These are phyloP conservation scores for Candida dajiaensis DNA, from an alignment of 805 yeast species.

Conservation along the genomic window DNA sequence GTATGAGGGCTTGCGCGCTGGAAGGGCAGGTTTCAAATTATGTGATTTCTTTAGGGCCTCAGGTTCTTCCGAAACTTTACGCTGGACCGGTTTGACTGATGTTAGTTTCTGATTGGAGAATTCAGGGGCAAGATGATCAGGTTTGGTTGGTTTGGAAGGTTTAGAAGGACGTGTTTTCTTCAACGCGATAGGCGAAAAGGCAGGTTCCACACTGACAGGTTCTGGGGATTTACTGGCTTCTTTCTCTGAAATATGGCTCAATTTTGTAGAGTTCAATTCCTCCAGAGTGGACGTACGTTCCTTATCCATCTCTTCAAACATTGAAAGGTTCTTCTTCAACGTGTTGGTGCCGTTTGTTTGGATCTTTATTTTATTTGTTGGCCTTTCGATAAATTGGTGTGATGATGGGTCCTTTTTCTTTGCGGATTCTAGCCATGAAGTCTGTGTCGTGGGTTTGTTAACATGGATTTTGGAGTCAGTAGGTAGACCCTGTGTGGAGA, in stretches of 20 bases:
- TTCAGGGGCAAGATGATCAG: conserved; percentile 1
- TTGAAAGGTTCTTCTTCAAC: conserved; percentile 23
- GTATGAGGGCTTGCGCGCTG: conserved; percentile 13
- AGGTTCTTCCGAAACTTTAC: conserved; percentile 6
- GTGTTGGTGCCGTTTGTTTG: conserved; percentile 28
- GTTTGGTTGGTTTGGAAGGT: conserved; percentile 4
- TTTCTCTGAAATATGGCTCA: conserved; percentile 8
- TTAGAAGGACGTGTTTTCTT: conserved; percentile 19
- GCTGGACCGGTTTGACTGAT: background rate
- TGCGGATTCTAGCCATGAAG: conserved; percentile 21
- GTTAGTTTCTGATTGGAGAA: conserved; percentile 1
- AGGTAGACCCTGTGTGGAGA: conserved; percentile 8
- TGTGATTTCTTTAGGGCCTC: conserved; percentile 8
- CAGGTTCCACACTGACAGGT: background rate
- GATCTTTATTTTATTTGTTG: conserved; percentile 15
- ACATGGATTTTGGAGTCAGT: conserved; percentile 3
- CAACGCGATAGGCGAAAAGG: conserved; percentile 10
- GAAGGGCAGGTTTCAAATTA: conserved; percentile 19
- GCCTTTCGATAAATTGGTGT: background rate
- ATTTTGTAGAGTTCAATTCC: conserved; percentile 11
- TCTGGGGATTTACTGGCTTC: background rate
- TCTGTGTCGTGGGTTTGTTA: background rate
- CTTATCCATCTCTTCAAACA: conserved; percentile 7
- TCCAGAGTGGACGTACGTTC: conserved; percentile 5
- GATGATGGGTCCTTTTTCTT: conserved; percentile 4